Conservation (phyloP, 73 alveolate species). For the Vitrella brassicaformis region DNA sequence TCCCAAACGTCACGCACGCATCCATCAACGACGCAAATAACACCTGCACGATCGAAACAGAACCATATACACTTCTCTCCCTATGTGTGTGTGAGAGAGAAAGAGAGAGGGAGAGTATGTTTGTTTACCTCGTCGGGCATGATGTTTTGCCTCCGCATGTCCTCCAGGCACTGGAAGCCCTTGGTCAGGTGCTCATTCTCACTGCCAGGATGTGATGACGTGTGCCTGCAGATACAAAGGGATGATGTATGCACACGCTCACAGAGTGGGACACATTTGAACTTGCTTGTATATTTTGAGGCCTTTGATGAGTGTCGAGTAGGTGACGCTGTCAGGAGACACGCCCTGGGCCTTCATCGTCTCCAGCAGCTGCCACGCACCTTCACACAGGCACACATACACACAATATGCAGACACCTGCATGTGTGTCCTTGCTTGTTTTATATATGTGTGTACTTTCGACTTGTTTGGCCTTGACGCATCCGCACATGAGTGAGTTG, state of each 20-base stretch:
- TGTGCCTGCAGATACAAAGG: too few species aligned
- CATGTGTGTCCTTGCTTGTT: constrained; percentile 75
- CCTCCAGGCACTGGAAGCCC: background rate
- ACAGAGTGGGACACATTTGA: too few species aligned
- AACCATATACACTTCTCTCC: too few species aligned
- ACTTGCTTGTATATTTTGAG: too few species aligned
- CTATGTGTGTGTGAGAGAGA: too few species aligned
- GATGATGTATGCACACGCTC: constrained; percentile 16
- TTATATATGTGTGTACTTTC: constrained; percentile 65
- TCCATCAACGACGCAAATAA: constrained; percentile 57
- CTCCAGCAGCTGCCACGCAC: constrained; percentile 60
- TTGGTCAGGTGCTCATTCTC: too few species aligned
- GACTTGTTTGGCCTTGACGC: constrained; percentile 54
- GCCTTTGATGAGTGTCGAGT: constrained; percentile 77
- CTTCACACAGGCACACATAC: constrained; percentile 48
- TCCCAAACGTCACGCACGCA: constrained; percentile 58
- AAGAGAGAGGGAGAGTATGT: too few species aligned
- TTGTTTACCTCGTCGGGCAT: background rate
- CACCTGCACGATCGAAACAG: too few species aligned
- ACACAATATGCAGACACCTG: constrained; percentile 53
- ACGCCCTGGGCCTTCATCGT: constrained; percentile 54
- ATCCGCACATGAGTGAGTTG: constrained; percentile 74
- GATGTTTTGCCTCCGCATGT: background rate
- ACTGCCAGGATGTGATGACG: too few species aligned
- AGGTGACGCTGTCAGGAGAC: constrained; percentile 81